Base-by-base conservation (phyloP, 192 early-diverging fungal species). In the Backusella macrospora region DNA sequence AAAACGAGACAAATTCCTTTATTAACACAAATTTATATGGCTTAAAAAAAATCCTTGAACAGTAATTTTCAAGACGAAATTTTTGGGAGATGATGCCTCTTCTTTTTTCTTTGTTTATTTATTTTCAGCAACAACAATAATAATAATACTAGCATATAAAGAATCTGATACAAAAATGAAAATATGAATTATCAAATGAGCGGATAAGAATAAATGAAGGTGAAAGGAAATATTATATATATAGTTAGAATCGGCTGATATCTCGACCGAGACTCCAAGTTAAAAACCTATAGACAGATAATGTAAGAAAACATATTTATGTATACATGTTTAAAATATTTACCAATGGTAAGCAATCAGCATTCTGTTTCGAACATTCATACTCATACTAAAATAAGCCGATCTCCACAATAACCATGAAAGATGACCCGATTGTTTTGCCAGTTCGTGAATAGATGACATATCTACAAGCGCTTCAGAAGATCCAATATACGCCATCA, bases 391-490 rank as follows among this genome's bases (percentile, higher is more conserved):
- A 38, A 93, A 73, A 76, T 94, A 94, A 9, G 91, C 86, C 1
- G 87, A 89, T 59, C 93, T 77, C 93, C 93, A 94, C 48, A 92
- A 82, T 45, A 89, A 45, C 88, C 88, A 90, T 9, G 88, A 87
- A 21, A 87, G 62, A 5, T 62, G 73, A 0, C 88, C 88, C 0
- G 78, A 76, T 44, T 86, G 82, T 34, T 83, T 88, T 3, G 84
- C 84, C 12, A 80, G 72, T 34, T 82, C 68, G 44, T 83, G 82
- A 34, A 87, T 75, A 37, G 80, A 43, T 59, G 86, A 81, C 84
- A 90, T 84, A 71, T 90, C 88, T 34, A 88, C 87, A 3, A 90
- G 73, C 3, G 88, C 88, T 72, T 85, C 76, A 72, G 75, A 86
- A 38, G 79, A 83, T 16, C 90, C 90, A 67, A 91, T 87, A 67